Evolutionary conservation across 805 yeast genomes (phyloP), one percentile per base, ranked within the genome.

Genomic region (Candida silvicultrix): DNA sequence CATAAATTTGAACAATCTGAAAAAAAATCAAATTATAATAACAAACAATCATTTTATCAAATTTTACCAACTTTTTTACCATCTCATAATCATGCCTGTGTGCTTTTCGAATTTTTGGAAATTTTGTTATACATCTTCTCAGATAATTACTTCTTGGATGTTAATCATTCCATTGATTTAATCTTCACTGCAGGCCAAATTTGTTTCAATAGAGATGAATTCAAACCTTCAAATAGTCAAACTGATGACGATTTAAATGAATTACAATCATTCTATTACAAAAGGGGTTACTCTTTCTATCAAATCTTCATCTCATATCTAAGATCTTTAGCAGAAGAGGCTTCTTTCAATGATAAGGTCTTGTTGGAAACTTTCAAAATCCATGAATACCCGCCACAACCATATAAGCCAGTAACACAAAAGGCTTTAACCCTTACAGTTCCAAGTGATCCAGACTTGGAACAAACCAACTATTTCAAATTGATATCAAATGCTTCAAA

Each of bases 91-190:
- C 64, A 67, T 50, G 55, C 65, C 10, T 64, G 66, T 52, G 53
- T 66, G 18, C 49, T 64, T 2, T 67, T 67, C 49, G 70, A 68
- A 41, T 68, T 65, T 49, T 49, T 68, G 43, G 71, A 67, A 42
- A 56, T 66, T 29, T 48, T 68, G 32, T 54, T 66, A 16, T 45
- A 58, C 9, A 56, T 64, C n/a, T 60, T 64, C 42, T 56, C 59
- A 16, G 60, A 63, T 38, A 63, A 64, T 22, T 62, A 60, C 42
- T 53, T 64, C 38, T 50, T 65, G 16, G 66, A 65, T 42, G 41
- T 58, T 41, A 59, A 56, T 20, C 49, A 51, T 25, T 64, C 65
- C 10, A 41, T 58, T 48, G 70, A 67, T 39, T 43, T 66, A 43
- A 54, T 66, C 4, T 62, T 64, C 48, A 62, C 69, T 31, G 70